Percentiles rank a stretch among this genome's conserved stretches.
phyloP scores from a whole-genome alignment of 495 filamentous ascomycete species.

The Umbilicaria muhlenbergii region DNA sequence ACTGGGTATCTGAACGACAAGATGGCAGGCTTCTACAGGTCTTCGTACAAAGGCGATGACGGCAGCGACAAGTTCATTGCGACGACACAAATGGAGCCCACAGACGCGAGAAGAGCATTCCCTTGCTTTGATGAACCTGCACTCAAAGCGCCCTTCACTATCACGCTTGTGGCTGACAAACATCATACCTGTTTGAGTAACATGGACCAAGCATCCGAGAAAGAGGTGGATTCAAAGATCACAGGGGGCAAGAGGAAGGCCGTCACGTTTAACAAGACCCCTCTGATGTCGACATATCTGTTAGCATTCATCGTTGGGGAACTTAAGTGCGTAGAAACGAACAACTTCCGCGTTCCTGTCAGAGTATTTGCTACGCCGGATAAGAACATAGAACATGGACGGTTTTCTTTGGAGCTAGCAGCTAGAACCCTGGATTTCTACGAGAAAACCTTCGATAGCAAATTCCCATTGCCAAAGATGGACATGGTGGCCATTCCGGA shows the following conservation, averaged over 20 bases:
- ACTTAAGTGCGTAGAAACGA: constrained; percentile 48
- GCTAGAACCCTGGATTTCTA: constrained; percentile 39
- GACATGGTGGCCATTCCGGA: constrained; percentile 97
- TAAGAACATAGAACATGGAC: constrained; percentile 47
- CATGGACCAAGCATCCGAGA: constrained; percentile 49
- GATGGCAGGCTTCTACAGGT: constrained; percentile 57
- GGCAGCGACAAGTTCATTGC: constrained; percentile 45
- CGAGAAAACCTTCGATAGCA: constrained; percentile 37
- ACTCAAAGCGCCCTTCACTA: constrained; percentile 50
- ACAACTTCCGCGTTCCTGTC: constrained; percentile 48
- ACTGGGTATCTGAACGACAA: constrained; percentile 48
- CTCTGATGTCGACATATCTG: constrained; percentile 55
- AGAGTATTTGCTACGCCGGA: constrained; percentile 48
- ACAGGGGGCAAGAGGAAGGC: constrained; percentile 39
- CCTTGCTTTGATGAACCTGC: constrained; percentile 60
- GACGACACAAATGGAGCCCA: constrained; percentile 53
- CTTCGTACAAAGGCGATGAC: constrained; percentile 39
- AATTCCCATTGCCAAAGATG: constrained; percentile 65
- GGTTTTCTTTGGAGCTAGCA: constrained; percentile 48
- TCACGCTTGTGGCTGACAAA: constrained; percentile 48
- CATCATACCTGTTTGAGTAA: constrained; percentile 50
- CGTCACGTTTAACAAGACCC: constrained; percentile 51
- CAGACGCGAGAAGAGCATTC: constrained; percentile 48
- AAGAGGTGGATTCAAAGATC: constrained; percentile 31
- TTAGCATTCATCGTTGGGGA: constrained; percentile 54